Percentiles rank a stretch among this genome's conserved stretches.
Evolutionary conservation across 2,329 filamentous ascomycete species (phyloP).

Genomic region (Chaetomiaceae sp.): DNA sequence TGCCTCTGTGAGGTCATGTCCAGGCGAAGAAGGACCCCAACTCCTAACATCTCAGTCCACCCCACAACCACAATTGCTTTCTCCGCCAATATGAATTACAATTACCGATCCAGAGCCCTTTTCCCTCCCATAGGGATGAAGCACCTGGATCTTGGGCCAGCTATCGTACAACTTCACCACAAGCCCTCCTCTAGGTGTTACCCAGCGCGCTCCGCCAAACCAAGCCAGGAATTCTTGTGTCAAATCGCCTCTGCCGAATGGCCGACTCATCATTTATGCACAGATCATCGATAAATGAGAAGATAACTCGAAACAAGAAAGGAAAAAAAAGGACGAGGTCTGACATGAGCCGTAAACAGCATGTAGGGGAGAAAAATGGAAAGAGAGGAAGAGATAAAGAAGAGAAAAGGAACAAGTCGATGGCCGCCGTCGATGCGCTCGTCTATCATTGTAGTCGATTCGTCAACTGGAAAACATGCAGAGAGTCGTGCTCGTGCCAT

Average conservation of each 20-base stretch:
- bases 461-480: slow-evolving; percentile 4
- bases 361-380: too few species aligned
- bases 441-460: slow-evolving; percentile 4
- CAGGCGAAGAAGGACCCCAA: too few species aligned
- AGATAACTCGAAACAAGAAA: not conserved
- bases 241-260: too few species aligned
- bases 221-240: too few species aligned
- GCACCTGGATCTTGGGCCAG: not conserved
- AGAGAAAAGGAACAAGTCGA: not conserved
- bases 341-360: too few species aligned
- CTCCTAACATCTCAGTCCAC: too few species aligned
- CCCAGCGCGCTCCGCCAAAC: too few species aligned
- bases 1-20: not conserved
- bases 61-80: too few species aligned
- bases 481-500: slow-evolving; percentile 5
- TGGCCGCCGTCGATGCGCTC: not conserved
- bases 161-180: slow-evolving; percentile 4
- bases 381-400: not conserved
- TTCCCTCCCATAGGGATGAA: not conserved
- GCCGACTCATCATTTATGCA: not conserved
- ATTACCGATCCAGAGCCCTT: not conserved
- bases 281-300: not conserved
- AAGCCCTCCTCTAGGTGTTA: not conserved
- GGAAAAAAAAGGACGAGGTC: not conserved
- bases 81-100: slow-evolving; percentile 6